Conservation (phyloP, 257 asterid species). For the Verbena officinalis region DNA sequence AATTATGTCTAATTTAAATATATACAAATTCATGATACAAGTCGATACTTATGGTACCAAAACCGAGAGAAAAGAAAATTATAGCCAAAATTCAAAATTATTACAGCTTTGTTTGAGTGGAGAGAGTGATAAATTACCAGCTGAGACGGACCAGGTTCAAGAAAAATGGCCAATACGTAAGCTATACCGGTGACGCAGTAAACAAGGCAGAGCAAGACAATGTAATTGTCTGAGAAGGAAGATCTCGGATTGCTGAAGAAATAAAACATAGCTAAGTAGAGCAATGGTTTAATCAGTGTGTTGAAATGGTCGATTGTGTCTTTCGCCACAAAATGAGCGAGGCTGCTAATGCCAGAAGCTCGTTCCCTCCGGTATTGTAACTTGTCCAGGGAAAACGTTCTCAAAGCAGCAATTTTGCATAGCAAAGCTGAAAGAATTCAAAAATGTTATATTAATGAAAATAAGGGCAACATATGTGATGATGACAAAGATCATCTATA, state of each 20-base stretch:
- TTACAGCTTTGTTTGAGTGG: slow-evolving; percentile 8
- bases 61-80: too few relatives aligned
- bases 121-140: slow-evolving; percentile 45
- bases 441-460: too few relatives aligned
- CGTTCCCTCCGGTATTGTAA: slow-evolving; percentile 67
- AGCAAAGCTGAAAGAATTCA: slow-evolving; percentile 50
- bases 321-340: slow-evolving; percentile 68
- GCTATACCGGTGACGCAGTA: slow-evolving; percentile 79
- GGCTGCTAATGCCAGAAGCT: slow-evolving; percentile 75
- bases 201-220: slow-evolving; percentile 65
- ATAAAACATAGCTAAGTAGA: slow-evolving; percentile 70
- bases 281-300: slow-evolving; percentile 67
- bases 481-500: too few relatives aligned
- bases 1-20: neutral
- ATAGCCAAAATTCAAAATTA: too few relatives aligned
- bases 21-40: too few relatives aligned
- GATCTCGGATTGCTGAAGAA: slow-evolving; percentile 80
- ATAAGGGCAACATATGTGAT: too few relatives aligned
- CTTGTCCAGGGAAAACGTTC: slow-evolving; percentile 68
- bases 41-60: too few relatives aligned
- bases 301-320: slow-evolving; percentile 75
- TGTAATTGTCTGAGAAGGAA: slow-evolving; percentile 56
- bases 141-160: slow-evolving; percentile 80
- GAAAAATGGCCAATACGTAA: slow-evolving; percentile 64
- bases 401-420: slow-evolving; percentile 68